Conservation (phyloP, 2,329 filamentous ascomycete genomes). For the Monilinia vaccinii-corymbosi region DNA sequence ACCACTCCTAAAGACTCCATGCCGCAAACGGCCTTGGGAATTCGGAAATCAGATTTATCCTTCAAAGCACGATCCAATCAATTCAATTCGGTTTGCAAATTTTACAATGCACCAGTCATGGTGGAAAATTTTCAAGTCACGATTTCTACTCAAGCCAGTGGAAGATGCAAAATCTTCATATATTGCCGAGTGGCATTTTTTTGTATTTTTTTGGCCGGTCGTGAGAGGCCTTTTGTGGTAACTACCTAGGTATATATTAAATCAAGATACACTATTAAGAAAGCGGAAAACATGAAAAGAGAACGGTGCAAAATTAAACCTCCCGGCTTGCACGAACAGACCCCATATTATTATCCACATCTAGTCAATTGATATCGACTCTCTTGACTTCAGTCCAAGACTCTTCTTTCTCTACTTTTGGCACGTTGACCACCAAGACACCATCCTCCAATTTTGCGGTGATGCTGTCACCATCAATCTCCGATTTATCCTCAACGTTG, state of each 20-base stretch:
- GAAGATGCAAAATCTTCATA: neutral
- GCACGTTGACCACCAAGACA: conserved; percentile 65
- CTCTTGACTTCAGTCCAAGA: conserved; percentile 51
- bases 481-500: conserved; percentile 44
- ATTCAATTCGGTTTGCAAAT: no score
- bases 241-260: conserved; percentile 7
- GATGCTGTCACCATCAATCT: conserved; percentile 59
- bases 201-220: conserved; percentile 15
- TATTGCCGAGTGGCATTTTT: conserved; percentile 19
- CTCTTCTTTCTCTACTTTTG: conserved; percentile 55
- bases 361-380: conserved; percentile 39
- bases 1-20: neutral
- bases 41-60: neutral
- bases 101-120: no score
- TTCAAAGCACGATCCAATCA: neutral
- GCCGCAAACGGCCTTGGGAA: neutral
- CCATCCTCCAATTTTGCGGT: conserved; percentile 72
- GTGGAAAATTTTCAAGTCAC: neutral
- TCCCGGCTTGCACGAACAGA: conserved; percentile 4
- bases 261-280: conserved; percentile 6
- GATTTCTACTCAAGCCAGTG: neutral
- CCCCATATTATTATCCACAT: conserved; percentile 4
- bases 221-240: conserved; percentile 7
- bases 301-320: conserved; percentile 3
- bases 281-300: neutral